Conservation (phyloP, 495 filamentous ascomycete genomes). For the Tuber indicum region DNA sequence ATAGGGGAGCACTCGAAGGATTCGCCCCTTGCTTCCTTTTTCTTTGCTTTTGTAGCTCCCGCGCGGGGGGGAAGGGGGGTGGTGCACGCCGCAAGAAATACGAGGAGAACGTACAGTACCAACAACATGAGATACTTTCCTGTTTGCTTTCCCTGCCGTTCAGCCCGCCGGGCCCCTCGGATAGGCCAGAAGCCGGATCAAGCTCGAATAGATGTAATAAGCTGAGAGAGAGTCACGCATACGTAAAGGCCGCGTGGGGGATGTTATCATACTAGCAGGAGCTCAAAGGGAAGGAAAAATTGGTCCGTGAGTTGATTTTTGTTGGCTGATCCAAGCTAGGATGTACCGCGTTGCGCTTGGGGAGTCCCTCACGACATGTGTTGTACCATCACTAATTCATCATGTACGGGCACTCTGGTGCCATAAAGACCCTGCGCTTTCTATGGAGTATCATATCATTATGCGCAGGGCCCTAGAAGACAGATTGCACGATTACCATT, state of each 20-base stretch:
- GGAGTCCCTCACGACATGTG: neutral
- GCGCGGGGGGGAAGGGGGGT: neutral
- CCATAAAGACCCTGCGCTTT: neutral
- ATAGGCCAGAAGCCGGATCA: neutral
- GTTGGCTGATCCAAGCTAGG: neutral
- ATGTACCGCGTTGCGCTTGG: neutral
- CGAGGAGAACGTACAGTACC: neutral
- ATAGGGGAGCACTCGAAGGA: neutral
- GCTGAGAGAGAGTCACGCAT: neutral
- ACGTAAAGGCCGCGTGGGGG: neutral
- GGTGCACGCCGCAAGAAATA: neutral
- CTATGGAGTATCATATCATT: neutral
- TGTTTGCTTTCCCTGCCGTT: neutral
- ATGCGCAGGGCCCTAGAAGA: neutral
- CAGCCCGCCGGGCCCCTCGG: neutral
- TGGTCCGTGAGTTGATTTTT: neutral
- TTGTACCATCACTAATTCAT: neutral
- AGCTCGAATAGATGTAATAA: neutral
- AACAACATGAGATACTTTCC: neutral
- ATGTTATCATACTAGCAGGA: neutral
- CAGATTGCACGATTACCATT: neutral
- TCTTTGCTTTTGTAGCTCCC: neutral
- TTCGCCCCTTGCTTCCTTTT: neutral
- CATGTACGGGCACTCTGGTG: neutral
- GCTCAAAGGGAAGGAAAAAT: neutral